phyloP scores from a whole-genome alignment of 2,329 filamentous ascomycete genomes.

The Trichophyton rubrum region DNA sequence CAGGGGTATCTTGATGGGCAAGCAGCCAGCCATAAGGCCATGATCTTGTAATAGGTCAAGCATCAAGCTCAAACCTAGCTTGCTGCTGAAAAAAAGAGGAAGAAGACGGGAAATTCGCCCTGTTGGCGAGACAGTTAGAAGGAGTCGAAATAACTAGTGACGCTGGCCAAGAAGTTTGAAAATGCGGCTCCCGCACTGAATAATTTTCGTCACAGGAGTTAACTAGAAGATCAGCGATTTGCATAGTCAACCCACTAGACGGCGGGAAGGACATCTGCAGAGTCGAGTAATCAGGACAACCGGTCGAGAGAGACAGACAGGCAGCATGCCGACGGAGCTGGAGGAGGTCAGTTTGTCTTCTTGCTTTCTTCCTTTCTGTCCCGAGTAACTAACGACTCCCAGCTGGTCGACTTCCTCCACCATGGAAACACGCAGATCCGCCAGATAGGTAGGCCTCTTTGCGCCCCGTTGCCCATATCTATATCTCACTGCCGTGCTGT shows the following conservation, averaged over 20 bases:
- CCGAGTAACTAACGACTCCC: constrained; percentile 8
- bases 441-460: constrained; percentile 49
- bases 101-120: too few relatives aligned
- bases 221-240: not conserved
- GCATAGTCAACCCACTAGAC: not conserved
- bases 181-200: not conserved
- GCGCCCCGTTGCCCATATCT: constrained; percentile 12
- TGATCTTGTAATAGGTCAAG: too few relatives aligned
- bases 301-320: not conserved
- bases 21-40: too few relatives aligned
- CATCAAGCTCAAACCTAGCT: too few relatives aligned
- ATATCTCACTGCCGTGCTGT: not conserved
- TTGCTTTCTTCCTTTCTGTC: constrained; percentile 7
- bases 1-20: too few relatives aligned
- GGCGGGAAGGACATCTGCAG: not conserved
- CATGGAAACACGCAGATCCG: constrained; percentile 86
- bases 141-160: not conserved
- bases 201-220: not conserved
- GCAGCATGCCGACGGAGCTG: constrained; percentile 60
- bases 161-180: not conserved
- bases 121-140: too few relatives aligned
- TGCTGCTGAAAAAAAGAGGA: too few relatives aligned
- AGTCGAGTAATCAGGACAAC: not conserved
- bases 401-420: constrained; percentile 89
- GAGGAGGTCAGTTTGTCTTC: constrained; percentile 50